Conservation (phyloP, 768 basidiomycete species). For the Leccinum variicolor region DNA sequence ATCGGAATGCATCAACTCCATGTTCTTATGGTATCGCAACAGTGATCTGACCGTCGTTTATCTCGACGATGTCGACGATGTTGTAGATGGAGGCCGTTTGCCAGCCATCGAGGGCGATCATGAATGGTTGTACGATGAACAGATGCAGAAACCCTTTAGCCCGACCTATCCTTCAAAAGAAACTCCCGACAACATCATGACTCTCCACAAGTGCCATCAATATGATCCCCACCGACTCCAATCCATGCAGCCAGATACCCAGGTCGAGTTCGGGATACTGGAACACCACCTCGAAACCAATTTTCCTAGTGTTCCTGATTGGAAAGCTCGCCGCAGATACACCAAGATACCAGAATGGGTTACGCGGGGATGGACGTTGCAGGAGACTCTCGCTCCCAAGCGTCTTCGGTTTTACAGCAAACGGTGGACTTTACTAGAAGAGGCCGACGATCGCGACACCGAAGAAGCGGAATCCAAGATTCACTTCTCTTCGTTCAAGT, state of each 20-base stretch:
- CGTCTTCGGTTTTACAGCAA: conserved; percentile 27
- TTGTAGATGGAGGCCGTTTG: conserved; percentile 13
- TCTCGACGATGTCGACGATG: conserved; percentile 26
- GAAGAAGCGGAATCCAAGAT: conserved; percentile 7
- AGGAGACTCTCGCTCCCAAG: conserved; percentile 26
- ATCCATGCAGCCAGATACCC: conserved; percentile 16
- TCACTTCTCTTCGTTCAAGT: conserved; percentile 15
- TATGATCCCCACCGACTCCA: conserved; percentile 1
- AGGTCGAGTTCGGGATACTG: conserved; percentile 17
- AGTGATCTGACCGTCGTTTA: conserved; percentile 29
- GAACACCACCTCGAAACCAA: conserved; percentile 6
- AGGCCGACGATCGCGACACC: conserved; percentile 15
- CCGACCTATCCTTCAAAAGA: neutral
- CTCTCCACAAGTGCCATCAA: conserved; percentile 10
- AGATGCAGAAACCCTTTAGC: conserved; percentile 15
- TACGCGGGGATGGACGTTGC: conserved; percentile 27
- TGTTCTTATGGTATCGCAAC: conserved; percentile 27
- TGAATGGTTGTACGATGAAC: conserved; percentile 16
- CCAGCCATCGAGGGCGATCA: neutral
- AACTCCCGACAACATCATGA: neutral
- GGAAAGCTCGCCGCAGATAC: conserved; percentile 1
- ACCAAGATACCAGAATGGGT: conserved; percentile 16
- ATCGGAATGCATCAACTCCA: conserved; percentile 29
- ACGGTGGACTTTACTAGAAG: conserved; percentile 24
- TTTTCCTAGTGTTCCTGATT: neutral